Percentiles rank a stretch among this genome's conserved stretches.
Evolutionary conservation across 345 rosid genomes (phyloP).

Genomic region (Syzygium grande): DNA sequence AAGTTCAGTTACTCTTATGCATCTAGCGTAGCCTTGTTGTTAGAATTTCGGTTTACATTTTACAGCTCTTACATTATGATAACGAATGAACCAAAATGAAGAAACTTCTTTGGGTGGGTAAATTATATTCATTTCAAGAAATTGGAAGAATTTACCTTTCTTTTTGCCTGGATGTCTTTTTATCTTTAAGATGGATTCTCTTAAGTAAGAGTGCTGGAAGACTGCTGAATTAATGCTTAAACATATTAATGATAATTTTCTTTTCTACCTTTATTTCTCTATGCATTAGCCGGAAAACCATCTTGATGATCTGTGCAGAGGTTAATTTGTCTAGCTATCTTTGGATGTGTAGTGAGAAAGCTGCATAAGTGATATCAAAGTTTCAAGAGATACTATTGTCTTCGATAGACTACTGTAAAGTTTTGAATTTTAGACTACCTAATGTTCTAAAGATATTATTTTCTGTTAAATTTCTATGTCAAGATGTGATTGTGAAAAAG

Average conservation of each 20-base stretch:
- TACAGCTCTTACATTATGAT: not conserved
- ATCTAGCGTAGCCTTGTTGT: not conserved
- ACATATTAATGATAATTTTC: not conserved
- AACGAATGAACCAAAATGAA: no score
- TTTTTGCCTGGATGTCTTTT: not conserved
- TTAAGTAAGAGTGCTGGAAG: not conserved
- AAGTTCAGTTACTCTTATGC: constrained; percentile 15
- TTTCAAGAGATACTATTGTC: not conserved
- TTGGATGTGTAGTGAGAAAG: not conserved
- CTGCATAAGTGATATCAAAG: not conserved
- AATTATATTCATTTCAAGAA: not conserved
- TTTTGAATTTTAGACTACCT: not conserved
- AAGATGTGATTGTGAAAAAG: not conserved
- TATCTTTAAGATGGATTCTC: not conserved
- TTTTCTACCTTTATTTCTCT: not conserved
- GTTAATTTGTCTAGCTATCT: not conserved
- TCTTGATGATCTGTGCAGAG: not conserved
- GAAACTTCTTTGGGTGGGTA: not conserved
- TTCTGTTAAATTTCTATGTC: not conserved
- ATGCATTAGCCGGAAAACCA: not conserved
- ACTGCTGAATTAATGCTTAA: not conserved
- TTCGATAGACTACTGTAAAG: not conserved
- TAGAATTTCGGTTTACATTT: not conserved
- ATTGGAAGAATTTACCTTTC: not conserved
- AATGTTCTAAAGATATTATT: not conserved